These are phyloP conservation scores for Lentinula novae-zelandiae DNA, from an alignment of 1,284 basidiomycete species.

Conservation along the genomic window DNA sequence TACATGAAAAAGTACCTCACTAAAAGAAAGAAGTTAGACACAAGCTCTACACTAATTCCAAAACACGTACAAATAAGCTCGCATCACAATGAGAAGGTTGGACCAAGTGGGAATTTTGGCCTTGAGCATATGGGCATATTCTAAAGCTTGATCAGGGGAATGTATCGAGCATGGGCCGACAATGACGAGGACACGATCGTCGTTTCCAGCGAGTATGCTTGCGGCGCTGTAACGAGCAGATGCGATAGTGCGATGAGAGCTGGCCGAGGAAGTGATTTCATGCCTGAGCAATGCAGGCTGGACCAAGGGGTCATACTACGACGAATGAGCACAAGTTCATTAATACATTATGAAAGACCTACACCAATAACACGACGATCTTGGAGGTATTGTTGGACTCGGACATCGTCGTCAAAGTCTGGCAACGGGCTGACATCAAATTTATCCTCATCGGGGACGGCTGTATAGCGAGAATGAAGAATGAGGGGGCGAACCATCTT, in stretches of 20 bases:
- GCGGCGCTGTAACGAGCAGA: constrained; percentile 77
- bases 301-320: constrained; percentile 88
- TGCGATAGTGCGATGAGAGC: constrained; percentile 70
- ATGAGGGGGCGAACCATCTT: constrained; percentile 19
- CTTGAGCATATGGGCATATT: constrained; percentile 82
- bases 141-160: constrained; percentile 82
- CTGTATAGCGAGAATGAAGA: constrained; percentile 22
- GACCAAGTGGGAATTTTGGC: constrained; percentile 65
- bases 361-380: constrained; percentile 76
- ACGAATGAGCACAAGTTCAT: constrained; percentile 12
- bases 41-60: constrained; percentile 8
- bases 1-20: constrained; percentile 39
- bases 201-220: constrained; percentile 76
- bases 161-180: constrained; percentile 98
- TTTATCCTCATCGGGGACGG: constrained; percentile 35
- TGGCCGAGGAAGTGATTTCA: constrained; percentile 64
- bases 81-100: constrained; percentile 91
- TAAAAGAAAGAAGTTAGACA: constrained; percentile 21
- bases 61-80: constrained; percentile 86
- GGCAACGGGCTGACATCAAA: constrained; percentile 58
- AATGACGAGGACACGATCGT: constrained; percentile 84
- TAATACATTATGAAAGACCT: constrained; percentile 25
- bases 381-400: constrained; percentile 67
- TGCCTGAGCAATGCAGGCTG: constrained; percentile 87
- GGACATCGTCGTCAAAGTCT: constrained; percentile 53